Evolutionary conservation across 2,329 filamentous ascomycete species (phyloP).

Genomic region (Calycina herbarum): DNA sequence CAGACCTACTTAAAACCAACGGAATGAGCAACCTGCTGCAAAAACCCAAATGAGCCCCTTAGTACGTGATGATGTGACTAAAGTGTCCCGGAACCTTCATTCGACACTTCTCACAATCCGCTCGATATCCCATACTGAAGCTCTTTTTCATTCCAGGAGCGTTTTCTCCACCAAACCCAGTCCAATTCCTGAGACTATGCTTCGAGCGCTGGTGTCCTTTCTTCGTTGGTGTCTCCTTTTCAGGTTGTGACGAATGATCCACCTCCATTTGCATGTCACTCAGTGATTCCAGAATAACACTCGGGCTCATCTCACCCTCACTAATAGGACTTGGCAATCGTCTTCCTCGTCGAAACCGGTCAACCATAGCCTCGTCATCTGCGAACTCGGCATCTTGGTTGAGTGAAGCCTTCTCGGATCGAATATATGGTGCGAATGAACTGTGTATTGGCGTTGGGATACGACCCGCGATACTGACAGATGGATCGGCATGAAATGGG

Average conservation of each 20-base stretch:
- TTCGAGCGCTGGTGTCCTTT: conserved; percentile 38
- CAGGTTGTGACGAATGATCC: conserved; percentile 22
- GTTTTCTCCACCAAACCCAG: conserved; percentile 28
- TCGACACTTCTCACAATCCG: conserved; percentile 76
- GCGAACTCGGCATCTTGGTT: conserved; percentile 26
- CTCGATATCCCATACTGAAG: conserved; percentile 76
- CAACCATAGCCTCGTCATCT: conserved; percentile 32
- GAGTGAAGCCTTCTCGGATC: conserved; percentile 26
- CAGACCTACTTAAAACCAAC: conserved; percentile 13
- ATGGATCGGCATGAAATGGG: conserved; percentile 33
- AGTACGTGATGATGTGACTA: conserved; percentile 68
- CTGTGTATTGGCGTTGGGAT: conserved; percentile 40
- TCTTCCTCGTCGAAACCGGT: conserved; percentile 31
- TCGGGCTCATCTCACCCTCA: conserved; percentile 38
- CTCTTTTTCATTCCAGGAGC: conserved; percentile 60
- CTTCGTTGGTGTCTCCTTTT: conserved; percentile 33
- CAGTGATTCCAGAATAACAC: conserved; percentile 33
- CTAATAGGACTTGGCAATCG: conserved; percentile 39
- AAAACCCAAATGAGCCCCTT: neutral
- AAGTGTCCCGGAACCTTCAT: conserved; percentile 76
- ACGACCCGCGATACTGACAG: conserved; percentile 32
- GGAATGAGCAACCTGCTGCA: neutral
- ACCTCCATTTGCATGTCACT: conserved; percentile 38
- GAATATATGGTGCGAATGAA: conserved; percentile 34
- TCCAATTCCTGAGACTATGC: conserved; percentile 37